Base-by-base conservation (phyloP, 169 alveolate species). In the Nephromyces sp. region DNA sequence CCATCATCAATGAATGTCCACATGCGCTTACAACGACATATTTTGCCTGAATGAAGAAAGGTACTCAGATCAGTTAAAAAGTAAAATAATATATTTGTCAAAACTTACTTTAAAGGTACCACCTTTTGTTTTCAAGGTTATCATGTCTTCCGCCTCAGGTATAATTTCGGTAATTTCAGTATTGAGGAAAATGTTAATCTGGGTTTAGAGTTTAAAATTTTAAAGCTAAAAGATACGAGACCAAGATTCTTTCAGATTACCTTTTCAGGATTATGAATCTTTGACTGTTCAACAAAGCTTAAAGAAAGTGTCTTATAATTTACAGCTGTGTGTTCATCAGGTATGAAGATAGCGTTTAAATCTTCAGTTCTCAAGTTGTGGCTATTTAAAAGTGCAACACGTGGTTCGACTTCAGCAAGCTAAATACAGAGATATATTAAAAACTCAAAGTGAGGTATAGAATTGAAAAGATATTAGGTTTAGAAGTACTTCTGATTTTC, bases 21-120 rank as follows among this genome's bases (percentile, higher is more conserved):
- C 93, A 88, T 0, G 93, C 91, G 52, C 90, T 84, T 53, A 88
- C 88, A 3, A 88, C 92, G n/a, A 88, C 93, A 64, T 86, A 88
- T 4, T 83, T 75, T 1, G 93, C 66, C 81, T 80, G 61, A 86
- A 69, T 70, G 79, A 57, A 6, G 82, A 57, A 30, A 67, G 72
- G 21, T 80, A 66, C 5, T 15, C n/a, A 43, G n/a, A 15, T 43
- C 57, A 43, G 15, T 43, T n/a, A 43, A 43, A 15, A 43, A 15
- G n/a, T 15, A 43, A 43, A 43, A 15, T 43, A 15, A 43, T n/a
- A 15, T 15, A n/a, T 15, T 43, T 43, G 57, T n/a, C 25, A 43
- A 15, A 15, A 43, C 57, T 43, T n/a, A 43, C 57, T n/a, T 43
- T 43, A 43, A 43, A 43, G n/a, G n/a, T 43, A 15, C n/a, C 57